Base-by-base conservation (phyloP, 75 land plant genomes). In the Cryptomeria japonica region DNA sequence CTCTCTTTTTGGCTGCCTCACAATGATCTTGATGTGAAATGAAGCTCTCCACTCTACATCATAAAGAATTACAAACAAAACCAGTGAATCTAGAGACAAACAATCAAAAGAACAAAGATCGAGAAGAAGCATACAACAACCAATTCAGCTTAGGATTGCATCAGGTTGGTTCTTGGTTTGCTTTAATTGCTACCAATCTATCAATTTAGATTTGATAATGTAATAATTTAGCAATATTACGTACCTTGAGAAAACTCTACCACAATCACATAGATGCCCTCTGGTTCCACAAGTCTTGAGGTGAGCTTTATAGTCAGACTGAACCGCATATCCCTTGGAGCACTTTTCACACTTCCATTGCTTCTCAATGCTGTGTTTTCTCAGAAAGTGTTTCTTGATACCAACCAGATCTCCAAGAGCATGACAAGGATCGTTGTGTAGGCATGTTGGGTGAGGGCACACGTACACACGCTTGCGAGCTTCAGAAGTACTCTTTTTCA, bases 331-430 rank as follows among this genome's bases (percentile, higher is more conserved):
- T 22, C 92, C 97, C 86, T 98, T 98, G n/a, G 94, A 94, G 91
- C 99, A 98, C 53, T 90, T 93, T 31, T 90, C 94, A 73, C 99
- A 98, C 68, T 90, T 94, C 97, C 97, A 98, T 89, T 96, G 99
- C 92, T 95, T 93, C 88, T 94, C 94, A 51, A 83, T 91, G 88
- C 96, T 93, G 89, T 98, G 99, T 89, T 98, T 98, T 46, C 99
- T 58, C 11, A 98, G 87, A 88, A 93, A 98, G 51, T 98, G 99
- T 89, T 98, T 98, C 95, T 98, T 98, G 84, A 98, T 98, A 3
- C 99, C 99, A 0, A 98, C 99, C 14, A 98, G 94, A 87, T 98
- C 99, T 42, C 99, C 99, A 19, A 98, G 94, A 1, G 99, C 99
- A 88, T 98, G 99, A 86, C 93, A 91, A 0, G 99, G 99, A 78